Evolutionary conservation across 192 early-diverging fungal species (phyloP).

Genomic region (Cladochytrium replicatum): DNA sequence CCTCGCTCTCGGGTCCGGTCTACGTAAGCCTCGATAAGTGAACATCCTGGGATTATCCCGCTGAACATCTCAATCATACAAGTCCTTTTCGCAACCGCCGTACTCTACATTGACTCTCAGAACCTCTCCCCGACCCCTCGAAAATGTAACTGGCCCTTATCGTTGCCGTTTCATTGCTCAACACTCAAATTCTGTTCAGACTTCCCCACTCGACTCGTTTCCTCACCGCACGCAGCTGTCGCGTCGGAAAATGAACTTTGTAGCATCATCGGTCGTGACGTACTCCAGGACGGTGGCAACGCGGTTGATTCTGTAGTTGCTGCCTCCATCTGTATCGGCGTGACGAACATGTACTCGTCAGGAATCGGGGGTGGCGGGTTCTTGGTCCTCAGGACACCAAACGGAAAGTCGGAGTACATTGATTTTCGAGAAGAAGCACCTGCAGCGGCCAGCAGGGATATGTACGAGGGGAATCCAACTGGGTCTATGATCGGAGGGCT

Average conservation of each 20-base stretch:
- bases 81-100: no score
- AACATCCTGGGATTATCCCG: no score
- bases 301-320: constrained; percentile 86
- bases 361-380: constrained; percentile 96
- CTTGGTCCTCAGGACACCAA: constrained; percentile 63
- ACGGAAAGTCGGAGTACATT: constrained; percentile 43
- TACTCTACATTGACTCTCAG: no score
- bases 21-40: no score
- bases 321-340: constrained; percentile 67
- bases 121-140: no score
- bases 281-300: constrained; percentile 74
- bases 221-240: constrained; percentile 3
- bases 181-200: no score
- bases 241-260: constrained; percentile 8
- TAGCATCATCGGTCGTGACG: constrained; percentile 29
- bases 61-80: no score
- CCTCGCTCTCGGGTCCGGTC: no score
- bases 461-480: constrained; percentile 68
- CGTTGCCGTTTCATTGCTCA: no score
- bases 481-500: constrained; percentile 63
- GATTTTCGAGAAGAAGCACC: constrained; percentile 89
- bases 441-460: constrained; percentile 54
- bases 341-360: constrained; percentile 77
- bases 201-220: no score
- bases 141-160: no score